Evolutionary conservation across 169 alveolate genomes (phyloP), one percentile per base, ranked within the genome.

Genomic region (Eimeria tenella): DNA sequence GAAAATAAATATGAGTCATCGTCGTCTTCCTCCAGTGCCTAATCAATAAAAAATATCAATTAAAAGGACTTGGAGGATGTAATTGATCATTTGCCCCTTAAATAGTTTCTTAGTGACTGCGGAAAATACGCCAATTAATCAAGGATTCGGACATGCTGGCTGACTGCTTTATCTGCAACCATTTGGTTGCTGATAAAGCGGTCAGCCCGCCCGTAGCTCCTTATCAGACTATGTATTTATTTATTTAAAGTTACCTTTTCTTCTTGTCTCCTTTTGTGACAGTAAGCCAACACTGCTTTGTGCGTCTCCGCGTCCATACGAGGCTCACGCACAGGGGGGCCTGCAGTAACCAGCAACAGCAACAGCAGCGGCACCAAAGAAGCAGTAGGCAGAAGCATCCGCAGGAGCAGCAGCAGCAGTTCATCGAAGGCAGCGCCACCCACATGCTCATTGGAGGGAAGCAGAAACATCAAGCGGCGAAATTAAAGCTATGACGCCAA

Each of bases 251-350:
- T 31, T 87, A 94, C 98, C 86, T 98, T 98, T 93, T 96, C 96
- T 93, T 98, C 99, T 94, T 98, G 98, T 94, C 98, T 96, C 94
- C 98, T 98, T 94, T 98, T 97, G 97, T 98, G 98, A 94, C 98
- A 98, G 95, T 96, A 98, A 23, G 99, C 98, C 89, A 99, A 95
- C 99, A 99, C 98, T 53, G 99, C 98, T 94, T 98, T 97, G 95
- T 99, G 99, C 31, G 99, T 98, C 94, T 98, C 99, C 88, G 98
- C 97, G 94, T 98, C 99, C 56, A 99, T 96, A 31, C 98, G 97
- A 6, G 99, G 99, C 94, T 99, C 99, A 73, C 99, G 97, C 50
- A 97, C 99, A 0, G 99, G 99, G 11, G 99, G 99, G 0, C 99
- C 99, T 90, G 75, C 75, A 71, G 55, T 52, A 17, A 6, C 42